Percentiles rank a stretch among this genome's conserved stretches.
Conservation (phyloP, 1,139 yeast species). For the Hansenula lynferdii region DNA sequence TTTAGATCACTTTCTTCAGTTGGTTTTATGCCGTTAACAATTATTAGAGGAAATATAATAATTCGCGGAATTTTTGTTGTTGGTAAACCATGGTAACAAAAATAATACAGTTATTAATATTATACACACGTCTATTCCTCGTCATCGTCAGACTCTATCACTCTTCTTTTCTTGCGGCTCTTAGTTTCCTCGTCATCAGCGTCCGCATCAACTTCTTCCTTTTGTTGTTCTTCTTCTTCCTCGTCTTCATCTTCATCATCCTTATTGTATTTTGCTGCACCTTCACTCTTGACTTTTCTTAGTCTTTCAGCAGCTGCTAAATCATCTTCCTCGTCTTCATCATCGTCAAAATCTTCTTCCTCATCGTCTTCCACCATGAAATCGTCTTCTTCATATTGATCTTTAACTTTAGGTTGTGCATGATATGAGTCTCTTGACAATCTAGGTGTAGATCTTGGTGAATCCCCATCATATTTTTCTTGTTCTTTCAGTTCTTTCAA, state of each 20-base stretch:
- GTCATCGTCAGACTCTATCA: constrained; percentile 60
- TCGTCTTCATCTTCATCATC: constrained; percentile 31
- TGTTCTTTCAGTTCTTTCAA: constrained; percentile 49
- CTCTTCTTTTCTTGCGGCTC: constrained; percentile 44
- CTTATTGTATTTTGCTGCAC: constrained; percentile 42
- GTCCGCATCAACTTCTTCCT: no score
- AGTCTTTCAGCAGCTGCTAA: constrained; percentile 63
- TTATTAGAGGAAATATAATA: no score
- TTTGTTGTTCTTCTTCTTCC: no score
- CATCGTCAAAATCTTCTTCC: constrained; percentile 44
- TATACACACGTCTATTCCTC: constrained; percentile 36
- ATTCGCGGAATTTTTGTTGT: no score
- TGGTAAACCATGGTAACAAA: no score
- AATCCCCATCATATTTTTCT: constrained; percentile 39
- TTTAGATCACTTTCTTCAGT: no score
- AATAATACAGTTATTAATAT: no score
- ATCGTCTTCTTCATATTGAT: constrained; percentile 41
- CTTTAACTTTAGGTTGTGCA: constrained; percentile 21
- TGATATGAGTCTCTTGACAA: constrained; percentile 22
- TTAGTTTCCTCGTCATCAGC: constrained; percentile 21
- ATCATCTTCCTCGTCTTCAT: constrained; percentile 48
- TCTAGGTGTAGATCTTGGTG: constrained; percentile 22
- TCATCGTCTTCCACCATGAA: constrained; percentile 43
- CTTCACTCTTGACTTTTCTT: constrained; percentile 52
- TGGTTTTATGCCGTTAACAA: no score